These are phyloP conservation scores for Papiliotrema fonsecae DNA, from an alignment of 1,284 basidiomycete genomes.

Conservation along the genomic window DNA sequence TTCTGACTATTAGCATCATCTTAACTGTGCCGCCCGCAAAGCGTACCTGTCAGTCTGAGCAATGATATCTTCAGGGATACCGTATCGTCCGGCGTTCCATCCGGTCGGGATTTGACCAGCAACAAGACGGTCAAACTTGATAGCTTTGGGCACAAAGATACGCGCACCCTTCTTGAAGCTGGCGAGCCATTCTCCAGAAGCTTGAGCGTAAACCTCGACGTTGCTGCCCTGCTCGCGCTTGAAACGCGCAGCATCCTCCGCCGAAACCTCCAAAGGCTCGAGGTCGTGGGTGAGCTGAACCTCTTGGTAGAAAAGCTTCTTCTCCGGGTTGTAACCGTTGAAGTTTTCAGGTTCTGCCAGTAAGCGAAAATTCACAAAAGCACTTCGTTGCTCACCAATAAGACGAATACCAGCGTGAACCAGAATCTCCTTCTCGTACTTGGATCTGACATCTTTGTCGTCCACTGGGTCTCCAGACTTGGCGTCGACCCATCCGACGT, in stretches of 20 bases:
- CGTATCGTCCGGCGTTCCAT: slow-evolving; percentile 92
- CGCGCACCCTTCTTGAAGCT: slow-evolving; percentile 99
- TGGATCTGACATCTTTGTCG: slow-evolving; percentile 91
- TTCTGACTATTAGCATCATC: slow-evolving; percentile 31
- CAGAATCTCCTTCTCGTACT: slow-evolving; percentile 92
- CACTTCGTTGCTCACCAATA: slow-evolving; percentile 61
- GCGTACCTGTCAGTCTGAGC: slow-evolving; percentile 76
- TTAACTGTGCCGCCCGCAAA: not conserved
- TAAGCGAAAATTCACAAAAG: slow-evolving; percentile 1
- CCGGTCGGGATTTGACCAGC: slow-evolving; percentile 96
- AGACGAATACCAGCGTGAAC: slow-evolving; percentile 90
- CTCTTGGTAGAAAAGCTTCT: slow-evolving; percentile 96
- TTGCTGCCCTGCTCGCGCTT: slow-evolving; percentile 95
- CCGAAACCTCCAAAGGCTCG: slow-evolving; percentile 88
- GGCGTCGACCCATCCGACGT: slow-evolving; percentile 97
- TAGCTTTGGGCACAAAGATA: slow-evolving; percentile 88
- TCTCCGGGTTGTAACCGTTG: slow-evolving; percentile 94
- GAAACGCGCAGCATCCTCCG: slow-evolving; percentile 89
- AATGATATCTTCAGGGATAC: slow-evolving; percentile 96
- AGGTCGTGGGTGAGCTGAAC: slow-evolving; percentile 94
- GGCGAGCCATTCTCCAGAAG: slow-evolving; percentile 89
- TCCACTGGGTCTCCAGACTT: slow-evolving; percentile 96
- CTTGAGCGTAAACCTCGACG: slow-evolving; percentile 87
- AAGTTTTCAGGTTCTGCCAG: slow-evolving; percentile 87
- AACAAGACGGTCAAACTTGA: slow-evolving; percentile 89